Base-by-base conservation (phyloP, 495 filamentous ascomycete species). In the Penicillium diatomitis region DNA sequence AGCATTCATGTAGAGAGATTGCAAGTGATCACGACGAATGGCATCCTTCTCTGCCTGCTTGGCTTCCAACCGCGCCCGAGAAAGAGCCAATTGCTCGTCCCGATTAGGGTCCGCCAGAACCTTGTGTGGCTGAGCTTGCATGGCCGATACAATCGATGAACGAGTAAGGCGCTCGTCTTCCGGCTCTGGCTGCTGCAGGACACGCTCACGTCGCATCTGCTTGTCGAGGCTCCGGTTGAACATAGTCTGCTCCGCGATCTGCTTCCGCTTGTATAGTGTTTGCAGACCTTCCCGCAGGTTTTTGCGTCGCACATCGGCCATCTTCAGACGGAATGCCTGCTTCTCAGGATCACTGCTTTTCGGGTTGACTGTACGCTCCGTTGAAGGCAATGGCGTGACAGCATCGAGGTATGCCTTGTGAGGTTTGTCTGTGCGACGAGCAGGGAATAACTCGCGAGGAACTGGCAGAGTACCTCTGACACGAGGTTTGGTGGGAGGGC, bases 401-500 rank as follows among this genome's bases (percentile, higher is more conserved):
- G 63, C 64, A 45, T 63, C 62, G 45, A 84, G 56, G 63, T 82
- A 86, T 49, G 66, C 63, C 33, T 71, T 54, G 33, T 72, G 67
- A 32, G 77, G 70, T 61, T 83, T 82, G 54, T 81, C 68, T 9
- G 57, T 56, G 48, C 65, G 62, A 35, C 68, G 63, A 52, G 55
- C 50, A 0, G 74, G 73, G 61, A 89, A 88, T 45, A 89, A 61
- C 44, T 81, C 70, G 46, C 83, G 76, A 32, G 86, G 87, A 5
- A 80, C 71, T 6, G 86, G 86, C 2, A 90, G 80, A 27, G 77
- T 76, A 61, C 86, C 86, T 68, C 87, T 88, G 49, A 86, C 71
- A 48, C 59, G 68, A 12, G 60, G 69, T 38, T 73, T 74, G 6
- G 59, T 53, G 6, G 64, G 61, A 9, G 68, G 65, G 57, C 62